Conservation (phyloP, 345 rosid genomes). For the Isatis tinctoria region DNA sequence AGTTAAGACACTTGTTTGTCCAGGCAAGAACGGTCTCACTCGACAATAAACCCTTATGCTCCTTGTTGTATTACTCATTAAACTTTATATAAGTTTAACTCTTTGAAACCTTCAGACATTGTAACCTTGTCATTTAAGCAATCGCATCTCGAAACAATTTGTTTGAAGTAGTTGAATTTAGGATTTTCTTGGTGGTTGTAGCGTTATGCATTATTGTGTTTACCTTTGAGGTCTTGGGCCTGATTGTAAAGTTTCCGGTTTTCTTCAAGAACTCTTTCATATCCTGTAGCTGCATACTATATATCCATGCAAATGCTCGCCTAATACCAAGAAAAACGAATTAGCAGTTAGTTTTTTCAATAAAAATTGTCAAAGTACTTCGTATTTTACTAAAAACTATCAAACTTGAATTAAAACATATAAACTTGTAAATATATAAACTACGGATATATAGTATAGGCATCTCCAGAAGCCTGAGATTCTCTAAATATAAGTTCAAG, state of each 20-base stretch:
- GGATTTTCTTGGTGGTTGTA: background rate
- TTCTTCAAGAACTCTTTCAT: slow-evolving; percentile 85
- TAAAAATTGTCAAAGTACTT: background rate
- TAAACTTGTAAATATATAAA: no score
- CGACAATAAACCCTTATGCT: no score
- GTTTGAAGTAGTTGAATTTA: no score
- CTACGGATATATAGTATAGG: no score
- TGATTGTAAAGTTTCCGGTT: slow-evolving; percentile 92
- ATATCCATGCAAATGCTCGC: slow-evolving; percentile 59
- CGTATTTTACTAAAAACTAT: background rate
- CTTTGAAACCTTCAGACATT: background rate
- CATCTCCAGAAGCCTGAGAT: background rate
- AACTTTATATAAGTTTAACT: no score
- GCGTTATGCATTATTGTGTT: background rate
- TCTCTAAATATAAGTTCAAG: background rate
- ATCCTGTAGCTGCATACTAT: slow-evolving; percentile 75
- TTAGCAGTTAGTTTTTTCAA: background rate
- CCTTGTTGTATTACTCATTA: no score
- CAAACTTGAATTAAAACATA: background rate
- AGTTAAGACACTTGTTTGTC: no score
- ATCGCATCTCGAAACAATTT: background rate
- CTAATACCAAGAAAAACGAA: slow-evolving; percentile 35
- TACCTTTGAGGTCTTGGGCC: slow-evolving; percentile 96
- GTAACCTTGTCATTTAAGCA: background rate
- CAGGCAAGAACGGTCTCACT: no score